These are phyloP conservation scores for Penicillium sumatraense DNA, from an alignment of 2,329 filamentous ascomycete genomes.

Conservation along the genomic window DNA sequence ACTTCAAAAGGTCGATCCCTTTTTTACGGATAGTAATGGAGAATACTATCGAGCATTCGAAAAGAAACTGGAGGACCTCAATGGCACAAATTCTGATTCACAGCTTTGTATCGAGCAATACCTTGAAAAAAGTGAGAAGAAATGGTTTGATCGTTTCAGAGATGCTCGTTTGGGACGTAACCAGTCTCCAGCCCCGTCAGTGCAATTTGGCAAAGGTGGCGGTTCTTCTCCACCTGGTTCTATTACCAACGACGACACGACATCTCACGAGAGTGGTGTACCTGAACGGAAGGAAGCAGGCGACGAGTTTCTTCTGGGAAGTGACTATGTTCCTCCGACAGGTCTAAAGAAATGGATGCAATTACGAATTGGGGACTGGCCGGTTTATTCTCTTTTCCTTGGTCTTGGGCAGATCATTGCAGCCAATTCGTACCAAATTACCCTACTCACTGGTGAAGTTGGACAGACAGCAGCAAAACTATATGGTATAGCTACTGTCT, in stretches of 20 bases:
- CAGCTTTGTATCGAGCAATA: constrained; percentile 69
- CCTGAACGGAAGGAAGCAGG: constrained; percentile 43
- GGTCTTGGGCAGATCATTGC: constrained; percentile 67
- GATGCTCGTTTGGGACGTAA: constrained; percentile 62
- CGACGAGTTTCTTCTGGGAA: constrained; percentile 62
- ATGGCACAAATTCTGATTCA: constrained; percentile 61
- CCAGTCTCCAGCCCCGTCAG: constrained; percentile 44
- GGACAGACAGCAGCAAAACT: constrained; percentile 63
- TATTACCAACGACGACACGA: constrained; percentile 45
- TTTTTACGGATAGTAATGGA: constrained; percentile 68
- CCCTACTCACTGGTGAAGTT: constrained; percentile 66
- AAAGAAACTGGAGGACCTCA: constrained; percentile 60
- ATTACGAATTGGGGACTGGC: constrained; percentile 66
- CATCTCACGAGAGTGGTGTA: constrained; percentile 36
- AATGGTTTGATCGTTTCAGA: constrained; percentile 66
- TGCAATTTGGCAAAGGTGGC: constrained; percentile 35
- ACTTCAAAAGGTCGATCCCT: constrained; percentile 69
- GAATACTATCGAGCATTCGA: constrained; percentile 65
- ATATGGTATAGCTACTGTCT: constrained; percentile 65
- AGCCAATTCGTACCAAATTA: constrained; percentile 70
- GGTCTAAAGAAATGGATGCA: constrained; percentile 61
- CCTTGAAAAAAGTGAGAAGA: constrained; percentile 67
- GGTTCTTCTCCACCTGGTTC: constrained; percentile 41
- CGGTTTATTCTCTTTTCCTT: constrained; percentile 65
- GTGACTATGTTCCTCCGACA: constrained; percentile 61